These are phyloP conservation scores for Mycoemilia scoparia DNA, from an alignment of 192 early-diverging fungal species.

Conservation along the genomic window DNA sequence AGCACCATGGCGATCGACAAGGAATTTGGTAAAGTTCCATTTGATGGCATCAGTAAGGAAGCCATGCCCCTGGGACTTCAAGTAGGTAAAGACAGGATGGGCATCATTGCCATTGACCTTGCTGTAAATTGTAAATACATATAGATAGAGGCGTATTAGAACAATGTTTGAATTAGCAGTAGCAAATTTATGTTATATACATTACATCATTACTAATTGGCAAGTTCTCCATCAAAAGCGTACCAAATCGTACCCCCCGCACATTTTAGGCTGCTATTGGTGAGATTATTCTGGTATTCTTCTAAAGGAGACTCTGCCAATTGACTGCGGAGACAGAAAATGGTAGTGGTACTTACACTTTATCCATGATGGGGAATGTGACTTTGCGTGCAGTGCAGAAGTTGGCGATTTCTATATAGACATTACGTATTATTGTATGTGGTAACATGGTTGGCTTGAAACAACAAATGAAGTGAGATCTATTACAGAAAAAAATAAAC, in stretches of 20 bases:
- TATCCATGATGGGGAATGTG: constrained; percentile 73
- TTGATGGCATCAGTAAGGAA: constrained; percentile 41
- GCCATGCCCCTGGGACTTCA: constrained; percentile 36
- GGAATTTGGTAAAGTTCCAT: constrained; percentile 80
- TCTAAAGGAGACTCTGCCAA: no score
- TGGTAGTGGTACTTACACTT: no score
- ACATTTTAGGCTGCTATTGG: no score
- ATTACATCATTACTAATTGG: no score
- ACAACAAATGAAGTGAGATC: not conserved
- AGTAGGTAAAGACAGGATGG: constrained; percentile 38
- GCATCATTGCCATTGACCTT: constrained; percentile 62
- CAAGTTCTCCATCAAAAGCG: no score
- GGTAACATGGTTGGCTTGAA: not conserved
- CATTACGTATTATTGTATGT: constrained; percentile 18
- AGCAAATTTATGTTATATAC: no score
- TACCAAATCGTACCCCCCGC: no score
- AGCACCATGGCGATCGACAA: constrained; percentile 44
- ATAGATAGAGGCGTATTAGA: no score
- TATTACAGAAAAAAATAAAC: constrained; percentile 1
- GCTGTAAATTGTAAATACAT: no score
- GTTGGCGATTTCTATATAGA: constrained; percentile 18
- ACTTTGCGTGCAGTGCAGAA: constrained; percentile 56
- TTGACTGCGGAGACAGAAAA: no score
- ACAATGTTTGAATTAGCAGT: no score
- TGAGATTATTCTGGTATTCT: no score